These are phyloP conservation scores for Penicillium sp. DNA, from an alignment of 2,329 filamentous ascomycete species.

Conservation along the genomic window DNA sequence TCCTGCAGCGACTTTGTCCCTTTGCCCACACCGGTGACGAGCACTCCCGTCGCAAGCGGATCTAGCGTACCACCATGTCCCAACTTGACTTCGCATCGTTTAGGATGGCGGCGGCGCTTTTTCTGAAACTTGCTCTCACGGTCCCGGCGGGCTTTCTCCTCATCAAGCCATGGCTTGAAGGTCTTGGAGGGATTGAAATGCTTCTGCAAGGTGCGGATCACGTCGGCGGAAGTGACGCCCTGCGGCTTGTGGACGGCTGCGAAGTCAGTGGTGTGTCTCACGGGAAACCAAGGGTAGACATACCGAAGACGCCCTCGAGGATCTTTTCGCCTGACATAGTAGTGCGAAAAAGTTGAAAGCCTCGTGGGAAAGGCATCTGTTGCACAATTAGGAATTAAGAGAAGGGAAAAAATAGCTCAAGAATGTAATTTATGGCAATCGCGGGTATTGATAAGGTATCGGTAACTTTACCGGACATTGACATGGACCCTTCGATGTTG, in stretches of 20 bases:
- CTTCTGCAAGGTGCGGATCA: slow-evolving; percentile 79
- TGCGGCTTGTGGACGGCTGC: slow-evolving; percentile 89
- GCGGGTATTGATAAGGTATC: slow-evolving; percentile 15
- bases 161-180: slow-evolving; percentile 72
- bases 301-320: slow-evolving; percentile 62
- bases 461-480: slow-evolving; percentile 18
- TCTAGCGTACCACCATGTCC: slow-evolving; percentile 95
- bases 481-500: slow-evolving; percentile 8
- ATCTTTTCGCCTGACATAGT: slow-evolving; percentile 47
- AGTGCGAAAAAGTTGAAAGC: slow-evolving; percentile 30
- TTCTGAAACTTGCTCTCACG: slow-evolving; percentile 57
- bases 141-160: slow-evolving; percentile 54
- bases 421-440: slow-evolving; percentile 11
- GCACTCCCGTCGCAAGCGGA: slow-evolving; percentile 85
- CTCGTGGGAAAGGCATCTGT: slow-evolving; percentile 30
- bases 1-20: slow-evolving; percentile 77
- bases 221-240: slow-evolving; percentile 80
- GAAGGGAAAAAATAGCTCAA: slow-evolving; percentile 7
- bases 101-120: slow-evolving; percentile 55
- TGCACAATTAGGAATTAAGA: slow-evolving; percentile 5
- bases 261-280: slow-evolving; percentile 7
- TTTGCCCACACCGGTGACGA: slow-evolving; percentile 80
- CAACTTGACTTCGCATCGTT: slow-evolving; percentile 73
- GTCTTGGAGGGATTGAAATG: slow-evolving; percentile 75
- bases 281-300: slow-evolving; percentile 11